These are phyloP conservation scores for Steccherinum ochraceum DNA, from an alignment of 768 basidiomycete species.

Conservation along the genomic window DNA sequence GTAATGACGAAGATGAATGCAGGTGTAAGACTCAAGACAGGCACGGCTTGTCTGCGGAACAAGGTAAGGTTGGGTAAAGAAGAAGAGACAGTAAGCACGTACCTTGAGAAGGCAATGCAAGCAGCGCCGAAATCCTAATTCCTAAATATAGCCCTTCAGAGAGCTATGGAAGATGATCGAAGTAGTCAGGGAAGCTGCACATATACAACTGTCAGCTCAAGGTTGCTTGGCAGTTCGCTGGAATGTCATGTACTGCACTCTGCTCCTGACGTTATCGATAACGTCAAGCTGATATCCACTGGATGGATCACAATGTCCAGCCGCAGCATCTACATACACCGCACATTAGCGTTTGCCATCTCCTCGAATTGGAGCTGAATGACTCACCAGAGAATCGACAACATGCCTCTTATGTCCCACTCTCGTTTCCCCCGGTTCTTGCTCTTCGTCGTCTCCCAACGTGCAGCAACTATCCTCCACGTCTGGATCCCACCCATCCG, in stretches of 20 bases:
- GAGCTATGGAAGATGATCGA: constrained; percentile 76
- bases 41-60: neutral
- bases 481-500: constrained; percentile 12
- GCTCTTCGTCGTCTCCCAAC: constrained; percentile 8
- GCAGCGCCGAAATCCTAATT: constrained; percentile 68
- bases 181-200: constrained; percentile 59
- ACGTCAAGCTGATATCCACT: constrained; percentile 71
- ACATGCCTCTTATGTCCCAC: constrained; percentile 51
- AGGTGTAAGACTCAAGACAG: constrained; percentile 49
- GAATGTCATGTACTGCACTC: constrained; percentile 56
- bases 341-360: neutral
- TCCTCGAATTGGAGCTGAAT: no score
- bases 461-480: constrained; percentile 7
- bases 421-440: constrained; percentile 11
- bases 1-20: constrained; percentile 66
- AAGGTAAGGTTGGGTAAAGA: neutral
- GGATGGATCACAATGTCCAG: constrained; percentile 83
- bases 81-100: neutral
- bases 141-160: constrained; percentile 83
- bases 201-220: neutral
- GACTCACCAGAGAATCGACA: constrained; percentile 64
- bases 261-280: constrained; percentile 59
- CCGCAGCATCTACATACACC: constrained; percentile 57
- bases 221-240: neutral
- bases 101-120: constrained; percentile 20